Base-by-base conservation (phyloP, 345 rosid genomes). In the Aurinia saxatilis region DNA sequence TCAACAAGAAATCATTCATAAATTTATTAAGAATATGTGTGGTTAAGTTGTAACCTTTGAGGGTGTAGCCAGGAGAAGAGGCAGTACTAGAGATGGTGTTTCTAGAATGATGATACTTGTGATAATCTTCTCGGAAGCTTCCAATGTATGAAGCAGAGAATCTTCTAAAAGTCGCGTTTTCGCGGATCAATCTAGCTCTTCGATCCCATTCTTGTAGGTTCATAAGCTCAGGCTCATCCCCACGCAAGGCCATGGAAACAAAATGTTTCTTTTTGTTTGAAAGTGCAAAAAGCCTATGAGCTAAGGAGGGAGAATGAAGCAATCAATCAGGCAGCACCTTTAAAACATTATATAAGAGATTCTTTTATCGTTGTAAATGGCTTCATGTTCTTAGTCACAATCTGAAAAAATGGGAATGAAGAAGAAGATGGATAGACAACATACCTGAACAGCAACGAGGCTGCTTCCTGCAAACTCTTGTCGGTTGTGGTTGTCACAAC, bases 21-120 rank as follows among this genome's bases (percentile, higher is more conserved):
- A 27, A 63, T n/a, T 5, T 18, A 46, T 10, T 4, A 46, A 49
- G 39, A 21, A 21, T 21, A 4, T 21, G 25, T 21, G 25, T 21
- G 25, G 25, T 21, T 4, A 27, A 27, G 5, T 4, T 27, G 31
- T 27, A 27, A 27, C 86, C 86, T 76, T 75, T 75, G 49, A 72
- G 69, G 52, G 79, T 58, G 69, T 84, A 82, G 17, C 97, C 95
- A 56, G 99, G 99, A 74, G 99, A 93, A 8, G 99, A 93, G 15
- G 92, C 86, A 66, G 97, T 83, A 78, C 96, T 93, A 46, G 88
- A 82, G 75, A 85, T 78, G 84, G 40, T 55, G 39, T 84, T 73
- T 71, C 88, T 75, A 63, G 71, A 85, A 63, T n/a, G 47, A 67
- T n/a, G n/a, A n/a, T n/a, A n/a, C n/a, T n/a, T n/a, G n/a, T n/a